phyloP scores from a whole-genome alignment of 306 rosid genomes.

The Argentina anserina region DNA sequence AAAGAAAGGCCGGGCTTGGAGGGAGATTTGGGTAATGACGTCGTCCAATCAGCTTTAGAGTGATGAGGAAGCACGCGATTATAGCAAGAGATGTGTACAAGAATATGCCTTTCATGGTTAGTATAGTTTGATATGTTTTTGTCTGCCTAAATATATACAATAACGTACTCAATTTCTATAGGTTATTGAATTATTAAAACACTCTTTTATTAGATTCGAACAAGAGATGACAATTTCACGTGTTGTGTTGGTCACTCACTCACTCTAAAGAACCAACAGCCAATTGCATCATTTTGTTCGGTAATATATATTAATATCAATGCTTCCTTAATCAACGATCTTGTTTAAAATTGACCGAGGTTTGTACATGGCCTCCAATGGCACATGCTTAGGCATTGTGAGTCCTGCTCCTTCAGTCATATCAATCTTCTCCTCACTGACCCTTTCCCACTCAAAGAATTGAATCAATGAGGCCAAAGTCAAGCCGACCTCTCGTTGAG shows the following conservation, averaged over 20 bases:
- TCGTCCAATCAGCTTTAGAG: not conserved
- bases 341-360: no score
- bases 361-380: not conserved
- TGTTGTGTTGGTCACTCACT: no score
- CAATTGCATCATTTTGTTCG: no score
- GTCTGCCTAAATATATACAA: no score
- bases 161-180: no score
- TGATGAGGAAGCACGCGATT: not conserved
- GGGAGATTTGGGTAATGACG: not conserved
- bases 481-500: not conserved
- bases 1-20: not conserved
- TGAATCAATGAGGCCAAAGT: constrained; percentile 1
- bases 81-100: not conserved
- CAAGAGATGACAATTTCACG: no score
- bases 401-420: not conserved
- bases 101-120: not conserved
- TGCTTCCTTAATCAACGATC: no score
- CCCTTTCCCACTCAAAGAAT: constrained; percentile 2
- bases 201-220: no score
- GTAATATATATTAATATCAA: no score
- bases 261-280: no score
- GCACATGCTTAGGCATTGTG: not conserved
- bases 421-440: not conserved
- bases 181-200: no score
- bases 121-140: no score